These are phyloP conservation scores for Rutstroemia sp. DNA, from an alignment of 2,329 filamentous ascomycete genomes.

Conservation along the genomic window DNA sequence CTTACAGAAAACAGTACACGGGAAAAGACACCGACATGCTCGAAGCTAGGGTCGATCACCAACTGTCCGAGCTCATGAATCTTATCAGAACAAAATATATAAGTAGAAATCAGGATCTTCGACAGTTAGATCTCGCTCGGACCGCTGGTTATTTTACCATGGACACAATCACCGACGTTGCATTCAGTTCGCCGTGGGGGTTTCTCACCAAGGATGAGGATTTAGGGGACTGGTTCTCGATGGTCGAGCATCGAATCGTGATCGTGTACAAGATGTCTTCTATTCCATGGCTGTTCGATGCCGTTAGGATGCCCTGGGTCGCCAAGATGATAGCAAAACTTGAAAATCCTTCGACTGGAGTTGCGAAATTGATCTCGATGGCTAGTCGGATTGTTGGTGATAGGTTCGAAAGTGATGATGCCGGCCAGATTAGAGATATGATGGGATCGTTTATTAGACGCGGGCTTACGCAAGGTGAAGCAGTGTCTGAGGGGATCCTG, in stretches of 20 bases:
- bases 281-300: constrained; percentile 35
- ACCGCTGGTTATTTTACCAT: constrained; percentile 47
- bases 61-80: constrained; percentile 38
- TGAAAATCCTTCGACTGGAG: background rate
- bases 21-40: constrained; percentile 41
- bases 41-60: constrained; percentile 40
- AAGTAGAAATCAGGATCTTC: constrained; percentile 29
- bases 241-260: constrained; percentile 30
- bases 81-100: constrained; percentile 43
- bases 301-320: constrained; percentile 37
- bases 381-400: constrained; percentile 20
- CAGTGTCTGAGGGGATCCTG: constrained; percentile 7
- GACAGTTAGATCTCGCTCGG: constrained; percentile 41
- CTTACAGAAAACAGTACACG: constrained; percentile 39
- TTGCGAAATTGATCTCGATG: constrained; percentile 29
- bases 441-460: constrained; percentile 42
- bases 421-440: constrained; percentile 39
- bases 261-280: constrained; percentile 32
- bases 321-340: constrained; percentile 11
- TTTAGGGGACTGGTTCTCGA: constrained; percentile 31
- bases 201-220: constrained; percentile 41
- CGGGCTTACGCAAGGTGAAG: constrained; percentile 22
- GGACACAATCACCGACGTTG: constrained; percentile 45
- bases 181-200: constrained; percentile 42
- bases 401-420: background rate